A percentile compares a stretch with the other conserved stretches of the same genome.
Conservation (phyloP, 306 rosid genomes). For the Gillenia trifoliata region DNA sequence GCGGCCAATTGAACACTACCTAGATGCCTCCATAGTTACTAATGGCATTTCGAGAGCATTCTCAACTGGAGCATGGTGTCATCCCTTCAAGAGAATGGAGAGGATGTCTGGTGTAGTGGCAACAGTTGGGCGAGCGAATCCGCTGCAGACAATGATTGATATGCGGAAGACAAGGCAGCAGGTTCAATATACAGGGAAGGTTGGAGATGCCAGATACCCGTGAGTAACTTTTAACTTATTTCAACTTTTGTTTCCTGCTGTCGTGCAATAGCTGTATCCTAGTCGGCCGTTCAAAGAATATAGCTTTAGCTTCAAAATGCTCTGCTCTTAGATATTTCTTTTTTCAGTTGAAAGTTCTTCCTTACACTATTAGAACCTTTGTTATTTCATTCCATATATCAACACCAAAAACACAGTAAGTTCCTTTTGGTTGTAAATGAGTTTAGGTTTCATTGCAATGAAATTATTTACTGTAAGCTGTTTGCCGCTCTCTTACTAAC, state of each 20-base stretch:
- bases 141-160: constrained; percentile 81
- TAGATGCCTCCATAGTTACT: constrained; percentile 88
- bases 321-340: not conserved
- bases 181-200: constrained; percentile 88
- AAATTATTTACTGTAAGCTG: not conserved
- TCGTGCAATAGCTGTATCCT: not conserved
- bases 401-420: not conserved
- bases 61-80: constrained; percentile 98
- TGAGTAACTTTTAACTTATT: constrained; percentile 41
- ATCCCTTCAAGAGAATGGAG: constrained; percentile 77
- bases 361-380: not conserved
- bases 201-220: constrained; percentile 99
- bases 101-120: constrained; percentile 93
- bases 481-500: not conserved
- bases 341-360: not conserved
- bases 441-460: not conserved
- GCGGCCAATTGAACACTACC: constrained; percentile 69
- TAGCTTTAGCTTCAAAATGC: not conserved
- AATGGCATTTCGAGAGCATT: constrained; percentile 94
- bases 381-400: not conserved
- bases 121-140: constrained; percentile 83
- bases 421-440: not conserved
- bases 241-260: constrained; percentile 6
- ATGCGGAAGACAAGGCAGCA: constrained; percentile 94
- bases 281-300: not conserved